Conservation (phyloP, 192 early-diverging fungal genomes). For the Pilobolus umbonatus region DNA sequence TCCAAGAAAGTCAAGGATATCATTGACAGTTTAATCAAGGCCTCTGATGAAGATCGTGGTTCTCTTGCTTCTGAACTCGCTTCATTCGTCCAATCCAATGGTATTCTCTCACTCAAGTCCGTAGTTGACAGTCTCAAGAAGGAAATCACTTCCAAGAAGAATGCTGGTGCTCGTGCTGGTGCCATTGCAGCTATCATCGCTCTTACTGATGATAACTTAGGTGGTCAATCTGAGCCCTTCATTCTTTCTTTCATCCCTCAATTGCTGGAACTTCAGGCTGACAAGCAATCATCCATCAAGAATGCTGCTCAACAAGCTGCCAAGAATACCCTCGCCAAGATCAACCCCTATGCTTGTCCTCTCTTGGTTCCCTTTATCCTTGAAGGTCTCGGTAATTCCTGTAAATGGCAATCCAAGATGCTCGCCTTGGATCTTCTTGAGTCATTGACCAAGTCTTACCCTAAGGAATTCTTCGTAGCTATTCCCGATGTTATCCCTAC, state of each 20-base stretch:
- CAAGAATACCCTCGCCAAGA: slow-evolving; percentile 37
- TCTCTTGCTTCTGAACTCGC: slow-evolving; percentile 28
- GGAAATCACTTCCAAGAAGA: slow-evolving; percentile 70
- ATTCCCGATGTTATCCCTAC: slow-evolving; percentile 66
- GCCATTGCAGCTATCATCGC: slow-evolving; percentile 55
- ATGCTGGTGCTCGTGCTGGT: slow-evolving; percentile 55
- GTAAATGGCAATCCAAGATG: slow-evolving; percentile 72
- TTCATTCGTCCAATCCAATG: slow-evolving; percentile 47
- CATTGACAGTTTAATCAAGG: not conserved
- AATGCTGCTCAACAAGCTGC: slow-evolving; percentile 41
- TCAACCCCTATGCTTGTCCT: slow-evolving; percentile 42
- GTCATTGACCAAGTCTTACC: slow-evolving; percentile 40
- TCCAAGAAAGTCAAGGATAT: not conserved
- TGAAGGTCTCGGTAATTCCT: slow-evolving; percentile 64
- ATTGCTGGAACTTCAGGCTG: slow-evolving; percentile 57
- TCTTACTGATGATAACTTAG: slow-evolving; percentile 40
- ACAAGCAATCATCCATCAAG: slow-evolving; percentile 45
- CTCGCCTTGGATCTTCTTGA: slow-evolving; percentile 42
- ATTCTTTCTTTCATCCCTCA: slow-evolving; percentile 57
- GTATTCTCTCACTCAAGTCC: slow-evolving; percentile 52
- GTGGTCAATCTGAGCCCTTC: slow-evolving; percentile 62
- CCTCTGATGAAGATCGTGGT: slow-evolving; percentile 26
- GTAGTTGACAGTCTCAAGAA: slow-evolving; percentile 54
- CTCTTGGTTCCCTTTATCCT: slow-evolving; percentile 61
- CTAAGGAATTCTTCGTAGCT: slow-evolving; percentile 42